Evolutionary conservation across 257 asterid genomes (phyloP).

Genomic region (Lithospermum erythrorhizon): DNA sequence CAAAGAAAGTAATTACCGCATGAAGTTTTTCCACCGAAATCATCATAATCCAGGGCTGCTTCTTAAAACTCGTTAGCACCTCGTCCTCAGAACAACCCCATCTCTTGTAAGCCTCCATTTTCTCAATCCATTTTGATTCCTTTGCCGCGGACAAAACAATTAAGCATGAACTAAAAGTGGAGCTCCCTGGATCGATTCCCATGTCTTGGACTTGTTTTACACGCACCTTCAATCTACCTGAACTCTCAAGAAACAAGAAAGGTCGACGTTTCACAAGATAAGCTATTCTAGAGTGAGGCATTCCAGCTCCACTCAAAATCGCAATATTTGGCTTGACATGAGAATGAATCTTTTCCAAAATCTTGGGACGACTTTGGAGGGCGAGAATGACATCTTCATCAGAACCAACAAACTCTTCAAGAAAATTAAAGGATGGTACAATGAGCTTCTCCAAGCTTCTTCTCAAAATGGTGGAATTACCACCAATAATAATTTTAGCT

Average conservation of each 20-base stretch:
- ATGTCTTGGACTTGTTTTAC: constrained; percentile 11
- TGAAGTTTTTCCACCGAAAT: constrained; percentile 13
- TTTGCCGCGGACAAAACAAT: constrained; percentile 4
- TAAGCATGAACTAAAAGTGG: constrained; percentile 4
- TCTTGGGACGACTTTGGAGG: neutral
- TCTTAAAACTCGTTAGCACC: constrained; percentile 13
- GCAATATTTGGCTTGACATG: neutral
- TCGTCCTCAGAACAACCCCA: too few species aligned
- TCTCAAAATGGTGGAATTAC: constrained; percentile 5
- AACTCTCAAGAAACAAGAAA: neutral
- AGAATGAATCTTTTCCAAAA: neutral
- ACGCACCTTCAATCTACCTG: constrained; percentile 2
- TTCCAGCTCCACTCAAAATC: constrained; percentile 6
- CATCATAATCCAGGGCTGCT: constrained; percentile 14
- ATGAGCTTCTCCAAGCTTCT: constrained; percentile 15
- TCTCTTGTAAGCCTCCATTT: too few species aligned
- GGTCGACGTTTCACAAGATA: constrained; percentile 5
- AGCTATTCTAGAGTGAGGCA: constrained; percentile 1
- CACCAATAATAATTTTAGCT: constrained; percentile 4
- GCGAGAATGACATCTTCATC: neutral
- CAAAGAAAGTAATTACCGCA: constrained; percentile 7
- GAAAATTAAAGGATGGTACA: constrained; percentile 17
- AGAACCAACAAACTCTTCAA: constrained; percentile 9
- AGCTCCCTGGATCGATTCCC: constrained; percentile 3
- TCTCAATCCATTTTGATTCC: constrained; percentile 14